phyloP scores from a whole-genome alignment of 2,329 filamentous ascomycete species.

The Zasmidium cellare region DNA sequence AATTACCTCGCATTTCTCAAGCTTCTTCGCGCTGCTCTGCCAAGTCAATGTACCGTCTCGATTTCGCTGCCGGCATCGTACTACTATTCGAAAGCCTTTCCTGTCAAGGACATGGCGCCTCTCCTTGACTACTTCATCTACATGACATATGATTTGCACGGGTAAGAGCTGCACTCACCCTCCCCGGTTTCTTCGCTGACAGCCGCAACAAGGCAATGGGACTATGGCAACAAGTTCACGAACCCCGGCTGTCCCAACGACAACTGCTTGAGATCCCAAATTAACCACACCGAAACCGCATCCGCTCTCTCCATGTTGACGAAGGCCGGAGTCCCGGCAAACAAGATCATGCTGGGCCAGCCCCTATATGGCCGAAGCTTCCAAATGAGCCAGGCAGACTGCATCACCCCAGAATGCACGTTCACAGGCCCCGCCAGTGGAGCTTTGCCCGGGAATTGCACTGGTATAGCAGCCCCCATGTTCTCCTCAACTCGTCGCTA shows the following conservation, averaged over 20 bases:
- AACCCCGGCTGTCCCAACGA: constrained; percentile 32
- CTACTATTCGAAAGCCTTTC: constrained; percentile 33
- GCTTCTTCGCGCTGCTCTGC: constrained; percentile 9
- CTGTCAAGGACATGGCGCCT: constrained; percentile 26
- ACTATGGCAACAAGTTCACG: constrained; percentile 36
- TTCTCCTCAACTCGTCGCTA: too few relatives aligned
- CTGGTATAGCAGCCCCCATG: too few relatives aligned
- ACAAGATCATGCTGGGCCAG: constrained; percentile 40
- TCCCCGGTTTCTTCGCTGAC: too few relatives aligned
- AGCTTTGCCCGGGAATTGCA: constrained; percentile 32
- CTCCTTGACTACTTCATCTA: constrained; percentile 33
- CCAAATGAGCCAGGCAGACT: constrained; percentile 36
- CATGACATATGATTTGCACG: constrained; percentile 40
- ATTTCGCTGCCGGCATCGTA: constrained; percentile 33
- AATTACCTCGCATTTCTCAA: constrained; percentile 19
- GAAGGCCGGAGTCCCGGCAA: constrained; percentile 18
- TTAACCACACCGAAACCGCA: constrained; percentile 27
- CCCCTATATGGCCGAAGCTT: constrained; percentile 38
- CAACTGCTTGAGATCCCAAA: constrained; percentile 35
- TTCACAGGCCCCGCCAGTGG: constrained; percentile 29
- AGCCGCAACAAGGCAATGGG: too few relatives aligned
- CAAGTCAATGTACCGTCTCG: constrained; percentile 23
- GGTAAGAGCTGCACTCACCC: too few relatives aligned
- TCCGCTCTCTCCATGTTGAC: constrained; percentile 23
- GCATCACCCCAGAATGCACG: constrained; percentile 27